Base-by-base conservation (phyloP, 2,329 filamentous ascomycete species). In the Cladosporium sp. region DNA sequence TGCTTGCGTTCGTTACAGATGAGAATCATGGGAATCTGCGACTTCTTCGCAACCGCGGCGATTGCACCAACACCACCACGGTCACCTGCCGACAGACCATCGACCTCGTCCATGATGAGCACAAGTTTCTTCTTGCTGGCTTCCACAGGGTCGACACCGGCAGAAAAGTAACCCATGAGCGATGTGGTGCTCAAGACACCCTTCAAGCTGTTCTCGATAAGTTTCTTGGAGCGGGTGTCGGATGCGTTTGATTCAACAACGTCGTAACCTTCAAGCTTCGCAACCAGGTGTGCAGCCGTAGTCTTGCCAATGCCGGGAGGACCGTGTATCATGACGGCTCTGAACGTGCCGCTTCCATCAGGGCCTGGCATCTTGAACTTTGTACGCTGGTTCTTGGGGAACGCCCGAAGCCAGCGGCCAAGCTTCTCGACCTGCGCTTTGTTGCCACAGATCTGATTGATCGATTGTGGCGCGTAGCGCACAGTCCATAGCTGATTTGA, bases 261-360 rank as follows among this genome's bases (percentile, higher is more conserved):
- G 77, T 99, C 95, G 74, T 92, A 98, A 1, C 94, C 93, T 75
- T 96, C 93, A 23, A 98, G 81, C 74, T 93, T 96, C 0, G 95
- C 94, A 18, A 96, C 92, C 33, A 99, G 83, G 81, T 99, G 95
- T 28, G 95, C 95, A 59, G 96, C 92, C 35, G 95, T 99, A 2
- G 95, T 99, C 80, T 99, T 99, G 71, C 95, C 95, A 70, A 99
- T 97, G 21, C 95, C 95, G 33, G 95, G 95, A 18, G 95, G 94
- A 0, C 95, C 95, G 70, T 96, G 93, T 64, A 99, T 89, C 76
- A 98, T 96, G 70, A 98, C 89, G n/a, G 94, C 92, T 69, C 95
- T 89, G 72, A 90, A 91, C 0, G 85, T 85, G 37, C 94, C 94
- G 76, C 89, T 89, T 1, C 93, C 95, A 78, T 98, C 93, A 11